These are phyloP conservation scores for Polychytrium aggregatum DNA, from an alignment of 192 early-diverging fungal species.

Conservation along the genomic window DNA sequence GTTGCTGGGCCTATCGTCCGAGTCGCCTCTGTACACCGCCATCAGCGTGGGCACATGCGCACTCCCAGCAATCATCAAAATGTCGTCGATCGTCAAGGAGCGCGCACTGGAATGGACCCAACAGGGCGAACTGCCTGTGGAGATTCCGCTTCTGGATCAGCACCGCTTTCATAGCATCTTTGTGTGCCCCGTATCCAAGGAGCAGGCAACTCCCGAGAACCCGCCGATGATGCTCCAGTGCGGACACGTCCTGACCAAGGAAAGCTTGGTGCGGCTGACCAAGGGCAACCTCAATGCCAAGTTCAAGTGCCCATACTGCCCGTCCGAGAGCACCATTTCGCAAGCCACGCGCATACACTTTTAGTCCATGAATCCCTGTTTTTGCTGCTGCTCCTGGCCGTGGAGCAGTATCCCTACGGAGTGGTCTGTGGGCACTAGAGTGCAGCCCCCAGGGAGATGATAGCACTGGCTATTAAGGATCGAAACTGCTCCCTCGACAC, in stretches of 20 bases:
- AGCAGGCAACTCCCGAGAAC: slow-evolving; percentile 83
- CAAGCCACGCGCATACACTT: slow-evolving; percentile 76
- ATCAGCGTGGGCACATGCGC: slow-evolving; percentile 71
- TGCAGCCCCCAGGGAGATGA: too few species aligned
- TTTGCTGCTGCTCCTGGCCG: too few species aligned
- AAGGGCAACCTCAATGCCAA: slow-evolving; percentile 47
- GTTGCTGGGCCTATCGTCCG: slow-evolving; percentile 57
- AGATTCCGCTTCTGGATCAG: slow-evolving; percentile 76
- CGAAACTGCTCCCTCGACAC: too few species aligned
- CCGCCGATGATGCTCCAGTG: slow-evolving; percentile 98
- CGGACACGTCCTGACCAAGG: slow-evolving; percentile 92
- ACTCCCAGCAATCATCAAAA: slow-evolving; percentile 84
- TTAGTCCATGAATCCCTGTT: slow-evolving; percentile 29
- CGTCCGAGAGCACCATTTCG: slow-evolving; percentile 61
- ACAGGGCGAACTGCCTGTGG: slow-evolving; percentile 81
- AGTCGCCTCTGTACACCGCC: slow-evolving; percentile 57
- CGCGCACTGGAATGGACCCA: slow-evolving; percentile 81
- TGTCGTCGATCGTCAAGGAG: slow-evolving; percentile 78
- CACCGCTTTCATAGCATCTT: slow-evolving; percentile 92
- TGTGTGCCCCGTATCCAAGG: slow-evolving; percentile 93
- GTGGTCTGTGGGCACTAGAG: too few species aligned
- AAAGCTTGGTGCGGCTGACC: slow-evolving; percentile 71
- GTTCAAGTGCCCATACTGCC: slow-evolving; percentile 99
- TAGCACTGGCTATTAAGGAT: too few species aligned
- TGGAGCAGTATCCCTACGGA: too few species aligned